These are phyloP conservation scores for Fraxinus velutina DNA, from an alignment of 305 asterid species.

Conservation along the genomic window DNA sequence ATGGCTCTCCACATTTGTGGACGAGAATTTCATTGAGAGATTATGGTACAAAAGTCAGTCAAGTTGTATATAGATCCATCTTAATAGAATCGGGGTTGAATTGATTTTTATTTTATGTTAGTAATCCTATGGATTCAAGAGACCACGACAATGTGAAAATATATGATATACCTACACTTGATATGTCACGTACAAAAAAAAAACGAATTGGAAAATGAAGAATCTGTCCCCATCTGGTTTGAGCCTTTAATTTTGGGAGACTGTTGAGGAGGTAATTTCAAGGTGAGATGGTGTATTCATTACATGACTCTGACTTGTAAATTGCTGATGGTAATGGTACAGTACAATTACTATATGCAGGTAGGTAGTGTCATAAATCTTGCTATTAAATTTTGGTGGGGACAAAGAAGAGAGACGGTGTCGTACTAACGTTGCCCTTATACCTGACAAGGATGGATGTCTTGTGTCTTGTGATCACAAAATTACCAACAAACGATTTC, in stretches of 20 bases:
- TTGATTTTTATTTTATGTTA: background rate
- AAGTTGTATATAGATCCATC: background rate
- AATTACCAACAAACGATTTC: background rate
- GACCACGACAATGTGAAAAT: background rate
- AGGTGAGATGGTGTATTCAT: background rate
- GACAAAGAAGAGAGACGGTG: background rate
- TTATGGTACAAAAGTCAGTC: too few species aligned
- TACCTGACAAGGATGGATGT: background rate
- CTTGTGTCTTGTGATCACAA: background rate
- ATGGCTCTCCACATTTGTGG: background rate
- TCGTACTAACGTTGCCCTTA: background rate
- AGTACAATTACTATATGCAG: background rate
- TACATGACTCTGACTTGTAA: background rate
- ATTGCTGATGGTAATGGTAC: background rate
- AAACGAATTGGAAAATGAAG: background rate
- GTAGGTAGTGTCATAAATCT: background rate
- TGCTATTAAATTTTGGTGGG: background rate
- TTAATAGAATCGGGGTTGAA: background rate
- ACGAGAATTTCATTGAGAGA: too few species aligned
- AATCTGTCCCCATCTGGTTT: background rate
- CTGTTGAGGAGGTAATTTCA: background rate
- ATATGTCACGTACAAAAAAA: too few species aligned
- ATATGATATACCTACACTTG: too few species aligned
- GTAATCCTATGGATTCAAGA: background rate
- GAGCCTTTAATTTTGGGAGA: background rate